These are phyloP conservation scores for Fusarium tuaranense DNA, from an alignment of 2,329 filamentous ascomycete genomes.

Conservation along the genomic window DNA sequence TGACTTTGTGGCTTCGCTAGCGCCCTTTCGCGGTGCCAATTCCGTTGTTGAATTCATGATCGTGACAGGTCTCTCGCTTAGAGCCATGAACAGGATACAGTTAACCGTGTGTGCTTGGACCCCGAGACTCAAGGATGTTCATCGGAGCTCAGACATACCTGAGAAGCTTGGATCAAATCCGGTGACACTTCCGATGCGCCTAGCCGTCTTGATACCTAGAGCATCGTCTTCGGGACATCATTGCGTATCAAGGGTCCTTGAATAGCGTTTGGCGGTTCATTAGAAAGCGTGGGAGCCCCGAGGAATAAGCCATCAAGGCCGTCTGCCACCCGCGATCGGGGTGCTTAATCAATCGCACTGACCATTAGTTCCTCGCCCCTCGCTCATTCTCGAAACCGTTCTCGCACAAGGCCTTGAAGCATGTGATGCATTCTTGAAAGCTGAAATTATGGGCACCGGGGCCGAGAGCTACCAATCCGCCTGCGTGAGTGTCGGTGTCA, in stretches of 20 bases:
- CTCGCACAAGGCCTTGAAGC: too few relatives aligned
- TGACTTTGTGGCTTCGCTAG: background rate
- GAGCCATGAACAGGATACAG: background rate
- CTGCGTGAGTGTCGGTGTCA: too few relatives aligned
- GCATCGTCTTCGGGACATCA: background rate
- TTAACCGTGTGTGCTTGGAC: background rate
- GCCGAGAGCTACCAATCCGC: too few relatives aligned
- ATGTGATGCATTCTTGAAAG: too few relatives aligned
- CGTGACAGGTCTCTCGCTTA: background rate
- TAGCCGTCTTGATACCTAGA: background rate
- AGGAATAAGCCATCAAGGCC: too few relatives aligned
- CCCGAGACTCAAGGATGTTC: background rate
- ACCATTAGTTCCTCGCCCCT: too few relatives aligned
- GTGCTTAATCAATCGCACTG: too few relatives aligned
- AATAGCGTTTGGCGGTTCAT: background rate
- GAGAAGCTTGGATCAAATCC: background rate
- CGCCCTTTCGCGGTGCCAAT: background rate
- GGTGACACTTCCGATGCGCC: background rate
- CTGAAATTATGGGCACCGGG: too few relatives aligned
- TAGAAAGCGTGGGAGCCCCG: background rate
- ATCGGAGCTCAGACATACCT: background rate
- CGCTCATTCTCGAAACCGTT: too few relatives aligned
- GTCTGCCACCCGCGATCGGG: too few relatives aligned
- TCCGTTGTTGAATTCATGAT: background rate
- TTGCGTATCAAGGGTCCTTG: background rate